Evolutionary conservation across 139 green algal species (phyloP), one percentile per base, ranked within the genome.

Genomic region (Chlamydomonas schloesseri): DNA sequence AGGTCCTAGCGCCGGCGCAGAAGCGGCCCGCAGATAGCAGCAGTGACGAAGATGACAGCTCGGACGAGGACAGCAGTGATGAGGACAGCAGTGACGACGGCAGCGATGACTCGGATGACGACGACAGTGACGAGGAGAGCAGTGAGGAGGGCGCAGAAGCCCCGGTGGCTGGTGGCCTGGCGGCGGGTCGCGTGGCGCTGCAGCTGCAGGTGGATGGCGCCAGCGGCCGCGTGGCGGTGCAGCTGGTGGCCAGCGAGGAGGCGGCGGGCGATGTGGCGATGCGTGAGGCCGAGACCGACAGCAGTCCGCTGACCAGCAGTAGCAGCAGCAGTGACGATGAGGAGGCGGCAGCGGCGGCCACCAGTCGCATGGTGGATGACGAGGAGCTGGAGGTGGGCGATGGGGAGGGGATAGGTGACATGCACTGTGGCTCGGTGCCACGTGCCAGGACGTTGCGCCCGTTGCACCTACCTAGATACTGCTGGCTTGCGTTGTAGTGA

Each of bases 1-100:
- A 95, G 50, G 90, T 93, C 37, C 84, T 89, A 23, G 87, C 84
- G n/a, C 84, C 88, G 28, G 69, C 33, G 28, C 42, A 50, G 42
- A 50, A 50, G 42, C 42, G 42, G 42, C 71, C 62, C 72, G 50
- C 75, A 50, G 64, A 42, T 14, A 64, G 71, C 72, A 69, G 64
- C 34, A 33, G 2, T 34, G 74, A 77, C 8, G 62, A 31, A n/a
- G 81, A 86, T 53, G 42, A 50, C 42, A 50, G 42, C 42, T 34
- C 75, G 28, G 58, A 29, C 24, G 47, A 87, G 0, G 53, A 77
- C n/a, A 68, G 57, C 50, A 50, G 37, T 14, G 24, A 26, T 6
- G n/a, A 42, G 20, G 53, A 79, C 10, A 76, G 82, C 31, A 55
- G 36, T 36, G 71, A 37, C 57, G 75, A 83, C 60, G 75, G 74